Evolutionary conservation across 2,329 filamentous ascomycete species (phyloP).

Genomic region (Anthostomella pinea): DNA sequence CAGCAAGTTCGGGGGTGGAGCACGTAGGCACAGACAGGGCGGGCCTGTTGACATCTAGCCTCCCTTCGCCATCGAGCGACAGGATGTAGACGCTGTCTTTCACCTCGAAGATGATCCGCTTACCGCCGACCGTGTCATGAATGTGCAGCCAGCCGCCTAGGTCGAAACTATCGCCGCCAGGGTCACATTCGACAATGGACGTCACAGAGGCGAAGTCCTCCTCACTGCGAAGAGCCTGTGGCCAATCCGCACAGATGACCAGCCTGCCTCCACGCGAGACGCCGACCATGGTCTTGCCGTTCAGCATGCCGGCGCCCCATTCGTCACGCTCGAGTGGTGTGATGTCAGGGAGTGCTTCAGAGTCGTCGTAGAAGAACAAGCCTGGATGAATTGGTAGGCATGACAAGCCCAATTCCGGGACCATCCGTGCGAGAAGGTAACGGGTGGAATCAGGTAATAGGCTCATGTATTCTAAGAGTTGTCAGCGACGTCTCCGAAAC

Average conservation of each 20-base stretch:
- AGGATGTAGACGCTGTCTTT: constrained; percentile 42
- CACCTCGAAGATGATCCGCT: constrained; percentile 42
- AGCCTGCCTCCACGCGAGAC: constrained; percentile 41
- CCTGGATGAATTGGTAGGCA: constrained; percentile 27
- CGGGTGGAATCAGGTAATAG: neutral
- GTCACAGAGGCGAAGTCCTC: constrained; percentile 25
- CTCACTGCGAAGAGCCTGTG: constrained; percentile 31
- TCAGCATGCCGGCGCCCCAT: constrained; percentile 45
- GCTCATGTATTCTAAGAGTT: neutral
- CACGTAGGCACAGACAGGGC: constrained; percentile 18
- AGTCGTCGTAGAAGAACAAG: too few species aligned
- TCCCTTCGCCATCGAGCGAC: constrained; percentile 34
- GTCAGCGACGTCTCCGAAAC: too few species aligned
- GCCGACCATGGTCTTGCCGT: constrained; percentile 40
- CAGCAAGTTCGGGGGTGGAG: constrained; percentile 17
- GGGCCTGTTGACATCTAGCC: constrained; percentile 28
- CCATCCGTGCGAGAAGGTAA: neutral
- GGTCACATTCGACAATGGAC: constrained; percentile 40
- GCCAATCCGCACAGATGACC: constrained; percentile 43
- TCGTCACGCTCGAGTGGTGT: constrained; percentile 37
- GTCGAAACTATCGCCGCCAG: constrained; percentile 39
- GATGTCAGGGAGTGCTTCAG: constrained; percentile 19
- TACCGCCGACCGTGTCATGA: constrained; percentile 25
- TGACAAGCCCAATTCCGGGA: constrained; percentile 19
- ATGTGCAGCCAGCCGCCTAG: constrained; percentile 45